Base-by-base conservation (phyloP, 1,284 basidiomycete genomes). In the Ceratobasidium sp. region DNA sequence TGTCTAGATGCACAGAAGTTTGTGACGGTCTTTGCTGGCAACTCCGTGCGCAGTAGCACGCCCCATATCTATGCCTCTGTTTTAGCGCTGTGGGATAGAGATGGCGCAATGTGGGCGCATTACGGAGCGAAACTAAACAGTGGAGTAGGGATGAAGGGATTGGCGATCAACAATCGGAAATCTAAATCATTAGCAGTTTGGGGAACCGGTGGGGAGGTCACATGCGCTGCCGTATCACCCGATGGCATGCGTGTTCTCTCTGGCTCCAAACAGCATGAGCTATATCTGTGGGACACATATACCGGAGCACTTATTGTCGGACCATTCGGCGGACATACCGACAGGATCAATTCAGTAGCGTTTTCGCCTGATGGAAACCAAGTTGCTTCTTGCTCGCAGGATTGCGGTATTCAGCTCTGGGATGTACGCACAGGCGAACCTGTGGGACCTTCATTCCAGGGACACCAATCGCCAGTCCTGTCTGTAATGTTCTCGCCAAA, bases 31-130 rank as follows among this genome's bases (percentile, higher is more conserved):
- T 38, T 59, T 59, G 33, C 54, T 20, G 28, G 7, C 7, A 61
- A 33, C n/a, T 6, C 56, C 15, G 56, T 28, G 10, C 33, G 33
- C 33, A 38, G 40, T 20, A 44, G 40, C 56, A 71, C 69, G 4
- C 69, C 69, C 26, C 69, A 71, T 23, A 71, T 71, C 17, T 71
- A 71, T 26, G 40, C 59, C 17, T 71, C 69, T 12, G 48, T 62
- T 28, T 13, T 62, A 17, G 59, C 59, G n/a, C 38, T 62, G 7
- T 62, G 59, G 59, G 20, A 42, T 17, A 33, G 33, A 33, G 33
- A 33, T 33, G 33, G 33, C 33, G 33, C 33, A 33, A 33, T 33
- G 33, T 33, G 33, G 33, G 33, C 33, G 33, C 33, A 33, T 33
- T 33, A 33, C 33, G 33, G 33, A 33, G 33, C 33, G 9, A 28